Evolutionary conservation across 2,329 filamentous ascomycete genomes (phyloP).

Genomic region (Epichloe scottii): DNA sequence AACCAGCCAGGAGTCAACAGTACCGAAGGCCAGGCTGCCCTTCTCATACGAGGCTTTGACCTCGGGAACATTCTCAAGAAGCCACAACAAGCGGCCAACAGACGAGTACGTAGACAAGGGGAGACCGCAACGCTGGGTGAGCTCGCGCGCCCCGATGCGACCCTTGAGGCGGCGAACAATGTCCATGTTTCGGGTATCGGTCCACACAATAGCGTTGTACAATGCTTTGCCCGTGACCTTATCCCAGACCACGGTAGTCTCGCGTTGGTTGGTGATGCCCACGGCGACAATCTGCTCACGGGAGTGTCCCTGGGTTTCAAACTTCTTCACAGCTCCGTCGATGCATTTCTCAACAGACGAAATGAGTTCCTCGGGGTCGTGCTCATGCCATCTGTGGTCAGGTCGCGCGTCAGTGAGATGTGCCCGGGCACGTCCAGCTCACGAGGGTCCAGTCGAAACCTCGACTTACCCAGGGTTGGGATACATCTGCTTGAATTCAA

Average conservation of each 20-base stretch:
- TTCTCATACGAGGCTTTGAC: conserved; percentile 61
- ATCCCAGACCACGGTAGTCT: conserved; percentile 74
- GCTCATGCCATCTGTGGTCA: conserved; percentile 67
- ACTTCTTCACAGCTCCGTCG: conserved; percentile 56
- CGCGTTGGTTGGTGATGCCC: conserved; percentile 74
- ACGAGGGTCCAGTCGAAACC: conserved; percentile 12
- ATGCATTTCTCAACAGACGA: conserved; percentile 64
- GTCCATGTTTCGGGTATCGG: conserved; percentile 63
- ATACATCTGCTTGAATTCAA: conserved; percentile 65
- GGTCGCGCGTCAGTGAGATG: conserved; percentile 5
- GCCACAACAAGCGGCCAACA: conserved; percentile 65
- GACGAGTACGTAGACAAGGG: conserved; percentile 76
- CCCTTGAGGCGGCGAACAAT: conserved; percentile 62
- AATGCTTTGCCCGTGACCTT: conserved; percentile 62
- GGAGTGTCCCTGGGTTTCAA: conserved; percentile 54
- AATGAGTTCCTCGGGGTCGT: conserved; percentile 65
- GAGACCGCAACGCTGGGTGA: conserved; percentile 58
- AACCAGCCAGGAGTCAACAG: conserved; percentile 68
- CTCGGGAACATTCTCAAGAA: conserved; percentile 53
- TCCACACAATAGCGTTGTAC: conserved; percentile 76
- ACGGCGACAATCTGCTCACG: conserved; percentile 58
- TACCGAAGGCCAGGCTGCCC: conserved; percentile 63
- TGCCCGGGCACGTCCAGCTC: background rate
- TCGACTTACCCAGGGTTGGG: conserved; percentile 53
- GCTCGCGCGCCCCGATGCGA: conserved; percentile 51